phyloP scores from a whole-genome alignment of 2,329 filamentous ascomycete species.

The Penicillium sp. region DNA sequence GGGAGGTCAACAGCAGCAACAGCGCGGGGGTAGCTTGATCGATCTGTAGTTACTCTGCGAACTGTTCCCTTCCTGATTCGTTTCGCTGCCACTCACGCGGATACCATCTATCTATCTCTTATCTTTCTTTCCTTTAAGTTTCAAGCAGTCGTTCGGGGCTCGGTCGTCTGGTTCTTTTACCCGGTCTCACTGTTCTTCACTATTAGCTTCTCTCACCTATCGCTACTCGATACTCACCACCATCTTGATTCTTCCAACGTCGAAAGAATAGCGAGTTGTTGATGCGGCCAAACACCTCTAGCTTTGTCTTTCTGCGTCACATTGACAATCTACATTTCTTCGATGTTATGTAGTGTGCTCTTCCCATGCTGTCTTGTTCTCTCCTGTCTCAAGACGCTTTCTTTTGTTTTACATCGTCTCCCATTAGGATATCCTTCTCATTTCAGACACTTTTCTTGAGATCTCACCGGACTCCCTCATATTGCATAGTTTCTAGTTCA shows the following conservation, averaged over 20 bases:
- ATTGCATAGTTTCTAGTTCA: neutral
- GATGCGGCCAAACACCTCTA: neutral
- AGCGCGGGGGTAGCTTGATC: slow-evolving; percentile 57
- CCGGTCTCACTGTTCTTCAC: neutral
- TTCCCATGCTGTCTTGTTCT: slow-evolving; percentile 6
- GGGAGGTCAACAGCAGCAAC: slow-evolving; percentile 48
- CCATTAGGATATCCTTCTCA: slow-evolving; percentile 29
- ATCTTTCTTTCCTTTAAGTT: slow-evolving; percentile 1
- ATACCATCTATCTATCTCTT: slow-evolving; percentile 6
- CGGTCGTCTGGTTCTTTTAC: slow-evolving; percentile 5
- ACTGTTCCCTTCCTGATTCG: slow-evolving; percentile 1
- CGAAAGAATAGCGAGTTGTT: neutral
- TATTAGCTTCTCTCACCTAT: slow-evolving; percentile 1
- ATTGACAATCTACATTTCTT: neutral
- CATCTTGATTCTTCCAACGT: neutral
- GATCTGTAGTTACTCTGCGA: slow-evolving; percentile 48
- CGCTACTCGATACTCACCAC: neutral
- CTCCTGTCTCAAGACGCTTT: slow-evolving; percentile 5
- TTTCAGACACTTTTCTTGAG: slow-evolving; percentile 18
- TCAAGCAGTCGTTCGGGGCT: neutral
- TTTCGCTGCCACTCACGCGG: slow-evolving; percentile 7
- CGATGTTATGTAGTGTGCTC: neutral
- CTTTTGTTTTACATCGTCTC: slow-evolving; percentile 16
- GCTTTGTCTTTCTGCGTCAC: neutral
- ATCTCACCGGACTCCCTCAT: slow-evolving; percentile 2